Conservation (phyloP, 2,329 filamentous ascomycete genomes). For the Ophiostoma quercus region DNA sequence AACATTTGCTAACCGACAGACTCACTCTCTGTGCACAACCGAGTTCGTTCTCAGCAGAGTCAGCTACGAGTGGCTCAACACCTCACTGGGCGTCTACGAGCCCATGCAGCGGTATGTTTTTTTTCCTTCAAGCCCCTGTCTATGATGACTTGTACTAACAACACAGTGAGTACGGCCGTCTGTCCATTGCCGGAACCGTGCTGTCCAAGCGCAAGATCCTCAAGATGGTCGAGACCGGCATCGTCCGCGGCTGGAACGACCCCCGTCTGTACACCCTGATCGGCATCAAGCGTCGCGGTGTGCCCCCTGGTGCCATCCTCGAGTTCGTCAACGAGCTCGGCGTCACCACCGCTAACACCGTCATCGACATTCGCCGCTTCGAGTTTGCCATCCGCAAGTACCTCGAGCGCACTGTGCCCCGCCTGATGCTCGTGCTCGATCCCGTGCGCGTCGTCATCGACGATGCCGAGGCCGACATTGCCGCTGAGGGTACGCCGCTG, state of each 20-base stretch:
- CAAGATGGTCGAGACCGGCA: slow-evolving; percentile 68
- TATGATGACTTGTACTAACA: slow-evolving; percentile 27
- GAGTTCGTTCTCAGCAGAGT: slow-evolving; percentile 56
- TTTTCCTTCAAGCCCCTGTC: neutral
- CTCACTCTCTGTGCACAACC: slow-evolving; percentile 66
- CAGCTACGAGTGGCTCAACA: slow-evolving; percentile 86
- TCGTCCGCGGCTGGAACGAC: slow-evolving; percentile 85
- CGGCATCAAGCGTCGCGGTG: slow-evolving; percentile 73
- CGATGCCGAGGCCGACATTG: slow-evolving; percentile 45
- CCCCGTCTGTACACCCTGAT: slow-evolving; percentile 85
- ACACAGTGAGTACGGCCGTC: slow-evolving; percentile 54
- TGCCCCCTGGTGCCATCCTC: slow-evolving; percentile 82
- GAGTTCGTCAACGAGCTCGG: slow-evolving; percentile 89
- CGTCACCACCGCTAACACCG: slow-evolving; percentile 73
- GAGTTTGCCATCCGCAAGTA: slow-evolving; percentile 81
- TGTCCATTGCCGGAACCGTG: slow-evolving; percentile 79
- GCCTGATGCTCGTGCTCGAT: slow-evolving; percentile 84
- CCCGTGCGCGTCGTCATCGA: slow-evolving; percentile 79
- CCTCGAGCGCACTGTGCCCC: slow-evolving; percentile 80
- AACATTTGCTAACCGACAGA: neutral
- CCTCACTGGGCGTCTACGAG: slow-evolving; percentile 74
- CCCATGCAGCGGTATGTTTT: slow-evolving; percentile 69
- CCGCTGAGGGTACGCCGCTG: slow-evolving; percentile 50
- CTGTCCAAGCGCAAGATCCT: slow-evolving; percentile 81
- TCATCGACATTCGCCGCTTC: slow-evolving; percentile 77